Conservation (phyloP, 306 rosid species). For the Begonia masoniana region DNA sequence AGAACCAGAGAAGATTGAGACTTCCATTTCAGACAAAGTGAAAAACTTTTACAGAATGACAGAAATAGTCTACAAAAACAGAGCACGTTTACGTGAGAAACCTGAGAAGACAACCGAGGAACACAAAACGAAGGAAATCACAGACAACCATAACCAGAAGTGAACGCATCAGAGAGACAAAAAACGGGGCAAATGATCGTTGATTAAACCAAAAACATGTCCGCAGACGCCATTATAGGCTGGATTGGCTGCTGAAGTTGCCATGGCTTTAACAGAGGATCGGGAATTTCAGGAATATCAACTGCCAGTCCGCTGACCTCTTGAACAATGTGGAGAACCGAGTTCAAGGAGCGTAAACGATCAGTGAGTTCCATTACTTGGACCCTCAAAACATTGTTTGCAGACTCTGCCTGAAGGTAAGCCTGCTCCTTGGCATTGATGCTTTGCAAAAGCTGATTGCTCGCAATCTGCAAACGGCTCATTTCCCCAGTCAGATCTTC, state of each 20-base stretch:
- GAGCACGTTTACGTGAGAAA: too few relatives aligned
- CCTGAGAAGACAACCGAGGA: too few relatives aligned
- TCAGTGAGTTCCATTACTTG: constrained; percentile 54
- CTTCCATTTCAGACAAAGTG: too few relatives aligned
- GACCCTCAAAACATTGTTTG: constrained; percentile 51
- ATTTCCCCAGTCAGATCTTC: constrained; percentile 56
- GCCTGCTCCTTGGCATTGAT: constrained; percentile 47
- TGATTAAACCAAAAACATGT: constrained; percentile 38
- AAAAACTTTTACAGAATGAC: too few relatives aligned
- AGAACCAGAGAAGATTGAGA: too few relatives aligned
- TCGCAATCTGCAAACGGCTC: constrained; percentile 31
- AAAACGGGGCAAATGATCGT: neutral
- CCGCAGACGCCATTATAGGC: constrained; percentile 41
- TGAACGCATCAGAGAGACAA: too few relatives aligned
- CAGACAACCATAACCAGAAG: too few relatives aligned
- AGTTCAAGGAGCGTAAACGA: constrained; percentile 56
- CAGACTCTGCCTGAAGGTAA: constrained; percentile 30
- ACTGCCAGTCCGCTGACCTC: constrained; percentile 56
- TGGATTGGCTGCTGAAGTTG: constrained; percentile 31
- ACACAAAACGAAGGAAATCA: too few relatives aligned
- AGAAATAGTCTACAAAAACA: too few relatives aligned
- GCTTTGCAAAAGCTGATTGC: constrained; percentile 27
- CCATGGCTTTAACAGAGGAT: constrained; percentile 68
- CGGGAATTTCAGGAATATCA: constrained; percentile 66
- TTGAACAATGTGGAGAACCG: constrained; percentile 55